Base-by-base conservation (phyloP, 164 flowering plant species). In the Aristolochia fimbriata region DNA sequence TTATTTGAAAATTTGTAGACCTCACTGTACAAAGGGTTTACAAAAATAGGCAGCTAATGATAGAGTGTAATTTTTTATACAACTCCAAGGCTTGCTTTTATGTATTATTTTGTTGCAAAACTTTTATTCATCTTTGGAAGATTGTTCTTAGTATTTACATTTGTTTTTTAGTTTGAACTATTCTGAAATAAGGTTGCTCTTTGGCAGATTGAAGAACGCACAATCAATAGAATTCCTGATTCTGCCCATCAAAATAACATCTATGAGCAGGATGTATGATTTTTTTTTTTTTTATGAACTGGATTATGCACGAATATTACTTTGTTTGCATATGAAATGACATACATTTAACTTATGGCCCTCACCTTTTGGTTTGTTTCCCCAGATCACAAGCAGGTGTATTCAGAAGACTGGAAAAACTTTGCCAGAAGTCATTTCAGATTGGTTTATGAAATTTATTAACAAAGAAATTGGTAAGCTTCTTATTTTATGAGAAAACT, bases 241-340 rank as follows among this genome's bases (percentile, higher is more conserved):
- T 31, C 66, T 47, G 71, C 85, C 3, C 96, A 88, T 64, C 82
- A 85, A 74, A 80, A 70, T 57, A 91, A 91, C 73, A 75, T 72
- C 33, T 75, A 77, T 62, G 97, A 88, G 71, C 91, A 85, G 75
- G 80, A 83, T 77, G 97, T 91, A 81, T 55, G 82, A 0, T n/a
- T n/a, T n/a, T n/a, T n/a, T n/a, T n/a, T n/a, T n/a, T n/a, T n/a
- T n/a, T n/a, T n/a, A n/a, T n/a, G n/a, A n/a, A n/a, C n/a, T n/a
- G n/a, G n/a, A n/a, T n/a, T n/a, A n/a, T n/a, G n/a, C n/a, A n/a
- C n/a, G n/a, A n/a, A 66, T 60, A 27, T 55, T 10, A 62, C 25
- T 47, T 13, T 43, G 9, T 19, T 41, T 15, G 12, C 23, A 9
- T 67, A 22, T 60, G 1, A 7, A 37, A 7, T 3, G 11, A 19